These are phyloP conservation scores for Coemansia umbellata DNA, from an alignment of 192 early-diverging fungal genomes.

Conservation along the genomic window DNA sequence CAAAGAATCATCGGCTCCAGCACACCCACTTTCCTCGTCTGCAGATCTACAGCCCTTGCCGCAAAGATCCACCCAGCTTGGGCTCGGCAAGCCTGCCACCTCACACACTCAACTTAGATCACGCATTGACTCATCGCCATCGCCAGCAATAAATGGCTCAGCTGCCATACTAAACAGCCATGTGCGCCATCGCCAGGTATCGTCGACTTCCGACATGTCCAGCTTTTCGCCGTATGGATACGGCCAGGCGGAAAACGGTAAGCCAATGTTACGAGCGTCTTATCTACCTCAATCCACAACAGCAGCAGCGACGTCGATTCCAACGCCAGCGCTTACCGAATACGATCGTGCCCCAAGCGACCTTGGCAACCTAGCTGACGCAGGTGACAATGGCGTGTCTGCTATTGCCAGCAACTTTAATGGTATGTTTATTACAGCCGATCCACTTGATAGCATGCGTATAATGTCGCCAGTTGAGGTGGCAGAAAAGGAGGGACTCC, in stretches of 20 bases:
- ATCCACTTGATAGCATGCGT: conserved; percentile 5
- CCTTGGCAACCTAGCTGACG: not conserved
- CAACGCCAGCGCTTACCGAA: conserved; percentile 37
- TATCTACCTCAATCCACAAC: too few relatives aligned
- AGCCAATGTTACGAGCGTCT: too few relatives aligned
- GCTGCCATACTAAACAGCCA: not conserved
- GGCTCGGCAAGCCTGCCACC: too few relatives aligned
- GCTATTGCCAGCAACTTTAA: conserved; percentile 1
- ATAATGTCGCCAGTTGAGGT: conserved; percentile 51
- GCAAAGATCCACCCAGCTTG: too few relatives aligned
- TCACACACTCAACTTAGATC: too few relatives aligned
- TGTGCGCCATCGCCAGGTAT: not conserved
- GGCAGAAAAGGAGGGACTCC: conserved; percentile 43
- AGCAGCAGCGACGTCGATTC: conserved; percentile 20
- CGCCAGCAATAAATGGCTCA: too few relatives aligned
- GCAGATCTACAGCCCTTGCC: not conserved
- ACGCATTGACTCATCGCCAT: too few relatives aligned
- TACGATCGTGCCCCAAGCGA: conserved; percentile 25
- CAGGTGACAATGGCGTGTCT: not conserved
- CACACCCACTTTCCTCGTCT: not conserved
- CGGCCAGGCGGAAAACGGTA: too few relatives aligned
- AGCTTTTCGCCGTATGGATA: conserved; percentile 1
- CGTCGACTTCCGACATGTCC: not conserved
- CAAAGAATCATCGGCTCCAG: not conserved
- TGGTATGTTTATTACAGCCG: conserved; percentile 1